Evolutionary conservation across 208 protist species (phyloP).

Genomic region (Balamuthia mandrillaris): DNA sequence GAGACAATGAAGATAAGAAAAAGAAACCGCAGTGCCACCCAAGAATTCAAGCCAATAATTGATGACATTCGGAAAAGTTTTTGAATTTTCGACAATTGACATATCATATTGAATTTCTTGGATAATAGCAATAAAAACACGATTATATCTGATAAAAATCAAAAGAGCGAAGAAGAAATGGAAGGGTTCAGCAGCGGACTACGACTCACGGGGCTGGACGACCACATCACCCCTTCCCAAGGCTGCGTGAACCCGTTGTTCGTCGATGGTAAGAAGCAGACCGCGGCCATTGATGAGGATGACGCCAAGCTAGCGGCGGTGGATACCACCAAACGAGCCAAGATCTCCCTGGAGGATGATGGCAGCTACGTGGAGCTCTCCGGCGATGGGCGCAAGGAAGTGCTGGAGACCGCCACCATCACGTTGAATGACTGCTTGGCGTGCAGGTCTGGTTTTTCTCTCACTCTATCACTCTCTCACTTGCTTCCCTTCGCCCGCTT

Average conservation of each 20-base stretch:
- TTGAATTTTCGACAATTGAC: too few species aligned
- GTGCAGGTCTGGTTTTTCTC: slow-evolving; percentile 53
- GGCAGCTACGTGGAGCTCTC: slow-evolving; percentile 44
- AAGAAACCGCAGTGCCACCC: too few species aligned
- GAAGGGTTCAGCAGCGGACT: slow-evolving; percentile 56
- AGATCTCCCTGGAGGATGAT: slow-evolving; percentile 54
- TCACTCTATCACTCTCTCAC: slow-evolving; percentile 4
- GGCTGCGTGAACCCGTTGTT: slow-evolving; percentile 68
- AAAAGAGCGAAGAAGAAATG: too few species aligned
- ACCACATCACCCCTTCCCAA: slow-evolving; percentile 72
- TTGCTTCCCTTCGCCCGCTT: slow-evolving; percentile 1
- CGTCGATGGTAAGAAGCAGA: neutral
- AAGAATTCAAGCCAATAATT: too few species aligned
- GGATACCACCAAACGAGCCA: neutral
- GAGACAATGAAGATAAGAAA: too few species aligned
- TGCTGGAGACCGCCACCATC: slow-evolving; percentile 66
- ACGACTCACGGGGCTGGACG: slow-evolving; percentile 69
- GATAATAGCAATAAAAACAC: too few species aligned
- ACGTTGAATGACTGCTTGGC: slow-evolving; percentile 80
- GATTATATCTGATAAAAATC: too few species aligned
- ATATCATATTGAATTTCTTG: too few species aligned
- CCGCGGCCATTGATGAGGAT: neutral
- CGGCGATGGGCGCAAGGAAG: slow-evolving; percentile 47
- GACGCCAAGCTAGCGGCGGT: neutral
- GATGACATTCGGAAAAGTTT: too few species aligned